Evolutionary conservation across 1,284 basidiomycete genomes (phyloP).

Genomic region (Pyrrhoderma noxium): DNA sequence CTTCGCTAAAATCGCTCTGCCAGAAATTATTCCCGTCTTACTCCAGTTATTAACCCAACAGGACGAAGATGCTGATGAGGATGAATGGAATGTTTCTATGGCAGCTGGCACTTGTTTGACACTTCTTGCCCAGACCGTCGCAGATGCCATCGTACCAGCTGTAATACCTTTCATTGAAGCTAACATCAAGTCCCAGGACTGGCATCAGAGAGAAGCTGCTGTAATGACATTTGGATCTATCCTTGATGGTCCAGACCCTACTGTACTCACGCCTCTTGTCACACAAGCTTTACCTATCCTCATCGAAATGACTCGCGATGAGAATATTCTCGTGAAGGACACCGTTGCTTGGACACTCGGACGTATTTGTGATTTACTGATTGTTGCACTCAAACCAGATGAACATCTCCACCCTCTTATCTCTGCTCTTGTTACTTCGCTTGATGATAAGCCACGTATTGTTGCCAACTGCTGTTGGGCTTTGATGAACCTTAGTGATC

Average conservation of each 20-base stretch:
- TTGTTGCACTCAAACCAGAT: constrained; percentile 84
- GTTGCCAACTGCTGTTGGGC: constrained; percentile 95
- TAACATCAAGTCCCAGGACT: constrained; percentile 88
- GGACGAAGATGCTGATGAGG: constrained; percentile 96
- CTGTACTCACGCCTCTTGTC: constrained; percentile 84
- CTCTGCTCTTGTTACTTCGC: constrained; percentile 74
- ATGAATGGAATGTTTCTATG: constrained; percentile 99
- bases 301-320: constrained; percentile 92
- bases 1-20: constrained; percentile 91
- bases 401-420: constrained; percentile 83
- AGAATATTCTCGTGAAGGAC: constrained; percentile 86
- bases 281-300: constrained; percentile 91
- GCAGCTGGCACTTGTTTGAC: constrained; percentile 92
- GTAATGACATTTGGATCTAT: constrained; percentile 99
- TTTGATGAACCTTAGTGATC: constrained; percentile 90
- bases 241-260: constrained; percentile 89
- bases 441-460: constrained; percentile 82
- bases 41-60: constrained; percentile 86
- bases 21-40: constrained; percentile 92
- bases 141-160: constrained; percentile 84
- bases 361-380: constrained; percentile 88
- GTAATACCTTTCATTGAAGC: constrained; percentile 98
- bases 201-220: constrained; percentile 94
- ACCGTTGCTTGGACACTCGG: constrained; percentile 98
- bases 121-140: constrained; percentile 85